Base-by-base conservation (phyloP, 192 early-diverging fungal genomes). In the Coemansia sp. region DNA sequence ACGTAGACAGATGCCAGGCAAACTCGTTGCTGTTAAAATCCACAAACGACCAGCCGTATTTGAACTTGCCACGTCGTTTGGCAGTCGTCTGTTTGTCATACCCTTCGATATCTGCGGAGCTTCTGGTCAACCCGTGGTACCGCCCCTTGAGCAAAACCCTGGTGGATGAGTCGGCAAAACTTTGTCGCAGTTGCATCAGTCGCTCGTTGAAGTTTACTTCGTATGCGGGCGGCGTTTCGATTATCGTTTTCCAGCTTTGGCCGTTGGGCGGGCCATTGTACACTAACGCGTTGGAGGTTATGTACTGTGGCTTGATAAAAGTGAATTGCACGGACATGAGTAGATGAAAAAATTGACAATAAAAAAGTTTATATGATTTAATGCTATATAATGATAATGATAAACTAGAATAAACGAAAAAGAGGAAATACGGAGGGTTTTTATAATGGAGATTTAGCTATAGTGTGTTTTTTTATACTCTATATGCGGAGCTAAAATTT, bases 11-110 rank as follows among this genome's bases (percentile, higher is more conserved):
- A 58, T 17, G n/a, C 56, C 56, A 58, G 34, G 33, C 3, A n/a
- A 58, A 58, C 56, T 58, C 56, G 34, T 58, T 58, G 12, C 56
- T 7, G 56, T 12, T 58, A 8, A 58, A 58, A 6, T 58, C 56
- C 34, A 58, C 56, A 58, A 58, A 58, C 14, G 56, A 58, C 56
- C 56, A 58, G 14, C 32, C 56, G 20, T 14, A 34, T 35, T 58
- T 58, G 56, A 58, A n/a, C 56, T 37, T 58, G 32, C 34, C n/a
- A 12, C 56, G 56, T 15, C 56, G 32, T 18, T 58, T 58, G 33
- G 56, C 56, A 34, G 56, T 36, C 2, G 34, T 34, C 36, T 33
- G 36, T 2, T 14, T 14, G 56, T 58, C 36, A n/a, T n/a, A 58
- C 11, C 56, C 56, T 34, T 58, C 34, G 15, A 58, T 58, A 3